Base-by-base conservation (phyloP, 768 basidiomycete species). In the Macrolepiota albuminosa region DNA sequence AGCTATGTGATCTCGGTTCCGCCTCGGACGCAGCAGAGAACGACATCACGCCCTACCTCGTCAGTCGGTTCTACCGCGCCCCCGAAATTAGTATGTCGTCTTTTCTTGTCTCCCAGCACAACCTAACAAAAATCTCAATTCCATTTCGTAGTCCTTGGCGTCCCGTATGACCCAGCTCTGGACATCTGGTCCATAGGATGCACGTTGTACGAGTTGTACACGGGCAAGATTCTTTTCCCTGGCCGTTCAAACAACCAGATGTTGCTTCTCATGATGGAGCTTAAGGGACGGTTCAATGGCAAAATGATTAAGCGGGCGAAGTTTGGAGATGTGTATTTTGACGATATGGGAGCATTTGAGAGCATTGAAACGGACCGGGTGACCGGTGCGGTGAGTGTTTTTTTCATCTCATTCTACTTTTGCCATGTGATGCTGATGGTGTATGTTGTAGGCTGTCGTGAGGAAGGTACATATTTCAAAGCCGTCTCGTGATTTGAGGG, bases 141-240 rank as follows among this genome's bases (percentile, higher is more conserved):
- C 43, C 60, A 53, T 62, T 31, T 29, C 58, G 24, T 24, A 98
- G 95, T 98, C 69, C 86, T 99, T 58, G 97, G 97, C 36, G 84
- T 91, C 34, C 95, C 96, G 0, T 98, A 98, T 67, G 97, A 98
- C 75, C 86, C 90, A 7, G 83, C 95, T 0, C 81, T 99, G 31
- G 96, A 98, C 69, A 83, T 97, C 34, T 98, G 97, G 97, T 96
- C 95, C 9, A 87, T 96, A 60, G 97, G 95, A 2, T 98, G 96
- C 74, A 98, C 97, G 7, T 78, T 99, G n/a, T 96, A 93, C 69
- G 93, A 95, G 68, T 77, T 95, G 16, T 96, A 94, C 75, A 95
- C 94, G 2, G 94, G 93, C 71, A 98, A 97, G 78, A 98, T 98
- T 58, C 85, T 99, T 43, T 93, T 98, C 72, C 97, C 97, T 0